phyloP scores from a whole-genome alignment of 2,329 filamentous ascomycete genomes.

The Aquanectria penicillioides region DNA sequence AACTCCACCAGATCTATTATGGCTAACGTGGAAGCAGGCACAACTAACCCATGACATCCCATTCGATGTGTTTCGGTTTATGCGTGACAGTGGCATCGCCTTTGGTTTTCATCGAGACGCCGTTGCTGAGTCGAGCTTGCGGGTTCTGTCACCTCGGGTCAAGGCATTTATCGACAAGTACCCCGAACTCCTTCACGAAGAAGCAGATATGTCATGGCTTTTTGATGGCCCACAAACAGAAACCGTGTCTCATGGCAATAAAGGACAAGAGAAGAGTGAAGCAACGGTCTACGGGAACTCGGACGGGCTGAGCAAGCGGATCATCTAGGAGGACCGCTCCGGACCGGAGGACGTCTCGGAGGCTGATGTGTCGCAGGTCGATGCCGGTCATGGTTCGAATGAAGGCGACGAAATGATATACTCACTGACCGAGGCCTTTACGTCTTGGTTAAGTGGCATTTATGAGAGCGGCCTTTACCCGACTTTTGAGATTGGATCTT shows the following conservation, averaged over 20 bases:
- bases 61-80: conserved; percentile 88
- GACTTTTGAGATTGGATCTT: conserved; percentile 64
- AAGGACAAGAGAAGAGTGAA: conserved; percentile 15
- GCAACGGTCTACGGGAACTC: conserved; percentile 18
- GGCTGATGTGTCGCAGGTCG: conserved; percentile 30
- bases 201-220: conserved; percentile 61
- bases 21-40: conserved; percentile 49
- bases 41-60: conserved; percentile 71
- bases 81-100: conserved; percentile 84
- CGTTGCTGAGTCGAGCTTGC: conserved; percentile 55
- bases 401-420: conserved; percentile 31
- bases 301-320: conserved; percentile 26
- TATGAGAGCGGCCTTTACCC: conserved; percentile 63
- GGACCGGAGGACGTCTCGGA: conserved; percentile 21
- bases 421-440: conserved; percentile 43
- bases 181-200: conserved; percentile 55
- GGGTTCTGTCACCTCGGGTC: conserved; percentile 57
- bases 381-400: conserved; percentile 19
- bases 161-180: conserved; percentile 57
- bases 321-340: conserved; percentile 36
- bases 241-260: conserved; percentile 1
- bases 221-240: conserved; percentile 37
- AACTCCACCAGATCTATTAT: not conserved
- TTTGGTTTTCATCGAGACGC: conserved; percentile 72
- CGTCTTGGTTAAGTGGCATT: conserved; percentile 48